Percentiles rank a stretch among this genome's conserved stretches.
These are phyloP conservation scores for Colletotrichum orchidophilum DNA, from an alignment of 2,329 filamentous ascomycete species.

Conservation along the genomic window DNA sequence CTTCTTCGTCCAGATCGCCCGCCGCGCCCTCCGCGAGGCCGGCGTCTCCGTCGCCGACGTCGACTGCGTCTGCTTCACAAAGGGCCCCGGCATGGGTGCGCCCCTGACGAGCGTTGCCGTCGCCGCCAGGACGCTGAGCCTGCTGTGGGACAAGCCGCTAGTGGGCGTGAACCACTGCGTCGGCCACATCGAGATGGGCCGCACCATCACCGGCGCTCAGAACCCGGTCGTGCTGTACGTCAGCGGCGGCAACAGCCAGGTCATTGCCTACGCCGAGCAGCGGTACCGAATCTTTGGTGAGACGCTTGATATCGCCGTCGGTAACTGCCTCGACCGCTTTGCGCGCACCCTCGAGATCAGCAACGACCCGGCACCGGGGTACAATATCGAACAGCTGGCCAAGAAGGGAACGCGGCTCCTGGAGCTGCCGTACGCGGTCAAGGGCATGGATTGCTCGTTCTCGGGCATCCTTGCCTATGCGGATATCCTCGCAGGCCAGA, in stretches of 20 bases:
- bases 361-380: slow-evolving; percentile 96
- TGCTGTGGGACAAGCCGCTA: slow-evolving; percentile 89
- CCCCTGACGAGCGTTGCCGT: slow-evolving; percentile 88
- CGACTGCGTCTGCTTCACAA: slow-evolving; percentile 94
- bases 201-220: slow-evolving; percentile 86
- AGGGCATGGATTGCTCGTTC: slow-evolving; percentile 98
- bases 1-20: slow-evolving; percentile 85
- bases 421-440: slow-evolving; percentile 94
- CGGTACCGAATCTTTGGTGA: slow-evolving; percentile 98
- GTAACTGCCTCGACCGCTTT: slow-evolving; percentile 96
- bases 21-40: slow-evolving; percentile 79
- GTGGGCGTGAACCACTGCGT: slow-evolving; percentile 98
- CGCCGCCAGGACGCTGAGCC: slow-evolving; percentile 80
- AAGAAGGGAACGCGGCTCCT: slow-evolving; percentile 77
- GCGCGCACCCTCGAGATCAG: slow-evolving; percentile 89
- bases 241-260: slow-evolving; percentile 94
- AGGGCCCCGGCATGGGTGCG: slow-evolving; percentile 95
- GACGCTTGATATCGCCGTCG: slow-evolving; percentile 95
- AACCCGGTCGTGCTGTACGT: slow-evolving; percentile 98
- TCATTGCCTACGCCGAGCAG: slow-evolving; percentile 94
- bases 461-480: slow-evolving; percentile 88
- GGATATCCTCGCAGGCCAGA: slow-evolving; percentile 79
- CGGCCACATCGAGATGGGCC: slow-evolving; percentile 98
- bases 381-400: slow-evolving; percentile 97
- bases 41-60: slow-evolving; percentile 71